These are phyloP conservation scores for Drechslerella coelobrocha DNA, from an alignment of 2,329 filamentous ascomycete species.

Conservation along the genomic window DNA sequence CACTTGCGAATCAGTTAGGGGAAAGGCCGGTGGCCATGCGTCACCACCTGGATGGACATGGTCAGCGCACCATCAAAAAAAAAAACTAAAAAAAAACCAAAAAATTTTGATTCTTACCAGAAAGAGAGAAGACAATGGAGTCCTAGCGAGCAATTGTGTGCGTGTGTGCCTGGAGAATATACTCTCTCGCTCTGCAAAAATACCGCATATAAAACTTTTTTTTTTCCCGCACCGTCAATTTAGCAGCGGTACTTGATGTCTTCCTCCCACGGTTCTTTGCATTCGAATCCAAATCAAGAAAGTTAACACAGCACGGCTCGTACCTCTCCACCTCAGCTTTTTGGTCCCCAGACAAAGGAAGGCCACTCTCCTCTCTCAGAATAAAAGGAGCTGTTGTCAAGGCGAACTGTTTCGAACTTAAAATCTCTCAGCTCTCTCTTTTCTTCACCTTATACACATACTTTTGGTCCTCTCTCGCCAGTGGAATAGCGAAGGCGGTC, in stretches of 20 bases:
- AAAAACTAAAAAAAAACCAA: not conserved
- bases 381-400: slow-evolving; percentile 33
- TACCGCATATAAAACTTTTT: slow-evolving; percentile 49
- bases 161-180: slow-evolving; percentile 23
- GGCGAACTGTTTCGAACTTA: slow-evolving; percentile 40
- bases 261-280: slow-evolving; percentile 31
- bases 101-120: slow-evolving; percentile 13
- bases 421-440: slow-evolving; percentile 13
- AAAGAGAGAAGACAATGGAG: slow-evolving; percentile 7
- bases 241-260: not conserved
- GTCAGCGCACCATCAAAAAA: slow-evolving; percentile 5
- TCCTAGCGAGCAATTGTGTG: slow-evolving; percentile 11
- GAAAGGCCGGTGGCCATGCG: slow-evolving; percentile 31
- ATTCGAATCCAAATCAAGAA: not conserved
- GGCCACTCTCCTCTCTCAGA: slow-evolving; percentile 6
- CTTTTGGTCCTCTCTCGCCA: slow-evolving; percentile 10
- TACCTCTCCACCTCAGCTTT: slow-evolving; percentile 26
- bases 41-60: slow-evolving; percentile 17
- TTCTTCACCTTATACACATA: slow-evolving; percentile 1
- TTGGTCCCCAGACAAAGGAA: not conserved
- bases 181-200: slow-evolving; percentile 30
- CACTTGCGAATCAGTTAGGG: not conserved
- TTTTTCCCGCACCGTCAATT: slow-evolving; percentile 45
- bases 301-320: slow-evolving; percentile 3
- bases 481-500: no score